phyloP scores from a whole-genome alignment of 768 basidiomycete genomes.

The Gloeophyllum trabeum region DNA sequence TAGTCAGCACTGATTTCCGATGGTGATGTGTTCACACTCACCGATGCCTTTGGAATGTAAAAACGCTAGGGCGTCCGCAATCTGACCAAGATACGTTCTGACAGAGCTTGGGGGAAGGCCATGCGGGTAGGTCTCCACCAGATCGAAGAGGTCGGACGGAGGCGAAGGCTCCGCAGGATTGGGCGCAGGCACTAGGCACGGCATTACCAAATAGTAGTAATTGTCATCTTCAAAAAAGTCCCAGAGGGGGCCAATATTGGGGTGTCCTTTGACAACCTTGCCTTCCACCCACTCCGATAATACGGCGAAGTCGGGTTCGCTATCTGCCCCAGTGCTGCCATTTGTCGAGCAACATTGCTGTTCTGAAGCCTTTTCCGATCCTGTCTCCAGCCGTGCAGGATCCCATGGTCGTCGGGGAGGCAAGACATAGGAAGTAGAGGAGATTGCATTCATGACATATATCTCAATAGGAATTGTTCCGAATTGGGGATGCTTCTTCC shows the following conservation, averaged over 20 bases:
- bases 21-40: no score
- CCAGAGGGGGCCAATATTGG: slow-evolving; percentile 87
- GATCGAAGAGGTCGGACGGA: slow-evolving; percentile 85
- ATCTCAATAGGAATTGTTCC: slow-evolving; percentile 99
- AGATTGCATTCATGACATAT: slow-evolving; percentile 86
- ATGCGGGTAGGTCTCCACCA: slow-evolving; percentile 82
- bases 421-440: slow-evolving; percentile 69
- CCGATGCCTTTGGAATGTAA: slow-evolving; percentile 89
- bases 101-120: slow-evolving; percentile 70
- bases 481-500: slow-evolving; percentile 92
- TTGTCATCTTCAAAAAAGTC: slow-evolving; percentile 97
- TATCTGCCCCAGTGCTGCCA: no score
- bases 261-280: slow-evolving; percentile 74
- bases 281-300: slow-evolving; percentile 61
- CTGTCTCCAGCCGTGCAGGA: slow-evolving; percentile 47
- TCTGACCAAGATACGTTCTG: slow-evolving; percentile 83
- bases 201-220: slow-evolving; percentile 91
- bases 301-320: no score
- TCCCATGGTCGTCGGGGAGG: slow-evolving; percentile 78
- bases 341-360: no score
- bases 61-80: slow-evolving; percentile 85
- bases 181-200: slow-evolving; percentile 56
- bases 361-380: no score
- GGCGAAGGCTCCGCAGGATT: slow-evolving; percentile 38
- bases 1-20: no score